Evolutionary conservation across 169 alveolate species (phyloP), one percentile per base, ranked within the genome.

Genomic region (Cryptosporidium meleagridis): DNA sequence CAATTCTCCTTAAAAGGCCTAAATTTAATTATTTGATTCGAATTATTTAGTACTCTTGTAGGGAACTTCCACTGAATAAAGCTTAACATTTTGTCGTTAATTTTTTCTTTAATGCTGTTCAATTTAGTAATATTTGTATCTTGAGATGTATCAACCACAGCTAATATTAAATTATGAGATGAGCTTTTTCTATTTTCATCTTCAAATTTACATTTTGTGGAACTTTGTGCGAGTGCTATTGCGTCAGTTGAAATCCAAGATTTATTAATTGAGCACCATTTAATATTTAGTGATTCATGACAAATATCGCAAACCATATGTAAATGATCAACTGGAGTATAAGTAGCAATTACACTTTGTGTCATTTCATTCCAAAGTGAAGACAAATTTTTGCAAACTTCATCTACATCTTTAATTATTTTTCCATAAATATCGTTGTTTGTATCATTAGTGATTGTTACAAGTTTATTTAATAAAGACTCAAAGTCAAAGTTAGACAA

Each of bases 311-410:
- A 80, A 45, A 67, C 51, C 37, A 80, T 41, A 41, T 80, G 89
- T 29, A 80, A 80, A 62, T 69, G 73, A 62, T 80, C 89, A 14
- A 80, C 31, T 1, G 89, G 89, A 62, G 89, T 51, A 29, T 26
- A 80, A 14, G 89, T 44, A 29, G 75, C 26, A 26, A 29, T 31
- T 41, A 80, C 89, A 39, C 67, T 58, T 61, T 80, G 89, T n/a
- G 44, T n/a, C 89, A 80, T 80, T 65, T 80, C 89, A 41, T 41
- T 65, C 89, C 89, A 80, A 14, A 80, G 73, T 14, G 89, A 65
- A 8, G 73, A 62, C 9, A 80, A 67, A 26, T 16, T 59, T n/a
- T 41, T 41, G 48, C 80, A 80, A 61, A 80, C 62, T 3, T 80
- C 55, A 9, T 59, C 62, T 21, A 62, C 52, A 58, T 65, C 52